Base-by-base conservation (phyloP, 169 alveolate species). In the Eimeria brunetti region DNA sequence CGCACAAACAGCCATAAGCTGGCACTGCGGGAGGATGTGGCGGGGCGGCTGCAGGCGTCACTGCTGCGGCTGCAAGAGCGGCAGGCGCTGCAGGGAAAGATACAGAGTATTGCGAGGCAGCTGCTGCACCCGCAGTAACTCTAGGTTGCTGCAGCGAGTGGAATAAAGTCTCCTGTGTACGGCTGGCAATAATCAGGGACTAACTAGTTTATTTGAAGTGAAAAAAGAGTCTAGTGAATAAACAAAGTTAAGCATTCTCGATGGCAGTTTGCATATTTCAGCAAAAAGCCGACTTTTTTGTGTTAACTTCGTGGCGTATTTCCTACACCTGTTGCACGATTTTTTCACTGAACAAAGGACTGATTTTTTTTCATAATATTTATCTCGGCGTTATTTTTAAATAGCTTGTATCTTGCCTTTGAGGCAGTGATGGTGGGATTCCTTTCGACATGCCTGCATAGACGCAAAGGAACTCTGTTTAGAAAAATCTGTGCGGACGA, bases 1-100 rank as follows among this genome's bases (percentile, higher is more conserved):
- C 53, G 33, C 5, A 6, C 62, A 8, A 60, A 80, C 24, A 80
- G 53, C 22, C 38, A 84, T 44, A 84, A 60, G 80, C 62, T 33
- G 27, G 38, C 78, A 16, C 91, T 84, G 16, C 75, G 91, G 1
- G 44, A 22, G 38, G 91, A 84, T 18, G 91, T 84, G 4, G 91
- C 91, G 24, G 91, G 76, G 22, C 78, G 91, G 91, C 60, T 84
- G 18, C 91, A 84, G 49, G 91, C 78, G 0, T 84, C 91, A 12
- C 91, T 84, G 22, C n/a, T 53, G 58, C 91, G 91, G 62, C 91
- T 84, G 12, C 91, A 84, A 69, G 78, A 60, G 76, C 46, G 91
- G 24, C 91, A 84, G 73, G 73, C 73, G 51, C 73, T 83, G 9
- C 90, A 83, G 30, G 91, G 56, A 60, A 84, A 22, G 78, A 84